phyloP scores from a whole-genome alignment of 495 filamentous ascomycete species.

The Neurospora africana region DNA sequence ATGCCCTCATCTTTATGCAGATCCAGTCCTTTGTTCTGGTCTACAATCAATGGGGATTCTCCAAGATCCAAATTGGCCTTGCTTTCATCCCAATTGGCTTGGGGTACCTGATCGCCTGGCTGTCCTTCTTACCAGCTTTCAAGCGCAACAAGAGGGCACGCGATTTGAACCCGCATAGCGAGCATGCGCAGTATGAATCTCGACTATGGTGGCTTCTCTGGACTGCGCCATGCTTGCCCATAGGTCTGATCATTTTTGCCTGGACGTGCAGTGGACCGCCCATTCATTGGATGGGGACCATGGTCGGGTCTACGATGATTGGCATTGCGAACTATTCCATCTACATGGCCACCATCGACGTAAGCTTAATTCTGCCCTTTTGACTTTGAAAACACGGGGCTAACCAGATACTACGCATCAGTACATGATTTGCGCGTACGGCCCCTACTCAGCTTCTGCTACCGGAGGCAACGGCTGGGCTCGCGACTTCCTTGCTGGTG shows the following conservation, averaged over 20 bases:
- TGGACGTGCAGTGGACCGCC: constrained; percentile 54
- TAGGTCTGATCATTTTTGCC: constrained; percentile 61
- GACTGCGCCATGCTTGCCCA: constrained; percentile 52
- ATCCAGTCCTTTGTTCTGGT: constrained; percentile 57
- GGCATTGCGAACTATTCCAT: constrained; percentile 62
- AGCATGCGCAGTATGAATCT: constrained; percentile 50
- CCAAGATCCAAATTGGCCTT: constrained; percentile 43
- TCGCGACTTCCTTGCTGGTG: constrained; percentile 74
- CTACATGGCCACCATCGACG: constrained; percentile 71
- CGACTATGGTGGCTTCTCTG: constrained; percentile 49
- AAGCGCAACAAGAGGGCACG: constrained; percentile 43
- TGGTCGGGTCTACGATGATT: constrained; percentile 50
- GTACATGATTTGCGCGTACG: constrained; percentile 77
- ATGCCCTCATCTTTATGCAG: constrained; percentile 75
- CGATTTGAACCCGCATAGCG: constrained; percentile 41
- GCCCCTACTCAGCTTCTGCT: constrained; percentile 66
- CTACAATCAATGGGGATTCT: constrained; percentile 55
- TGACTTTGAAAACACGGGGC: background rate
- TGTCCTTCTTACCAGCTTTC: constrained; percentile 55
- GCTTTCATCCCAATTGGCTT: constrained; percentile 54
- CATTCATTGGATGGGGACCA: constrained; percentile 51
- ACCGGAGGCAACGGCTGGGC: constrained; percentile 63
- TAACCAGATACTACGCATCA: background rate
- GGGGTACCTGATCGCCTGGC: constrained; percentile 56
- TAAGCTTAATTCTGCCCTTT: background rate